Conservation (phyloP, 2,329 filamentous ascomycete species). For the Decorospora gaudefroyi region DNA sequence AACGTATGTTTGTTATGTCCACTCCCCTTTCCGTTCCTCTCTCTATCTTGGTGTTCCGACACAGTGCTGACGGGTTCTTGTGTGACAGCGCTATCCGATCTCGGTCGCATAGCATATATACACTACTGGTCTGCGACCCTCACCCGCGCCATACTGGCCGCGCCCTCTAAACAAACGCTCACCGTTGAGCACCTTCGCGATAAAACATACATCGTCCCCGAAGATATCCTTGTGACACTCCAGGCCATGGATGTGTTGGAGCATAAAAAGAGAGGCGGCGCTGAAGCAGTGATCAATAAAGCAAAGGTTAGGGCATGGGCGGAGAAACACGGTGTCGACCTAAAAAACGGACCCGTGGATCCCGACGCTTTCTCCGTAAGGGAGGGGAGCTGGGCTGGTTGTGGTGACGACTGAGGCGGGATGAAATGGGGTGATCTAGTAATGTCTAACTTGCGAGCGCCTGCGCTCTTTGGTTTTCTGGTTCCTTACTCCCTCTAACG, state of each 20-base stretch:
- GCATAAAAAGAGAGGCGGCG: conserved; percentile 55
- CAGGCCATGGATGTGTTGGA: conserved; percentile 77
- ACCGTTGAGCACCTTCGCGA: conserved; percentile 73
- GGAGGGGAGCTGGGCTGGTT: conserved; percentile 48
- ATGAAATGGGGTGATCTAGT: too few relatives aligned
- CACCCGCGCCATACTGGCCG: conserved; percentile 64
- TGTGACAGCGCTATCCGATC: conserved; percentile 69
- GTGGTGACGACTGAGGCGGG: conserved; percentile 47
- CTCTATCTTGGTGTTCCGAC: too few relatives aligned
- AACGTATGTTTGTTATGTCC: conserved; percentile 56
- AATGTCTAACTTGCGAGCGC: too few relatives aligned
- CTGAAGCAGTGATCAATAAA: conserved; percentile 59
- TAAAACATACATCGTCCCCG: conserved; percentile 79
- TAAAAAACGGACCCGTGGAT: conserved; percentile 67
- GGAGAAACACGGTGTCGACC: conserved; percentile 62
- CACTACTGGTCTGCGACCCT: conserved; percentile 87
- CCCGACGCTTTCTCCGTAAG: conserved; percentile 74
- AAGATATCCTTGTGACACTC: conserved; percentile 79
- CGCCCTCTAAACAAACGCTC: conserved; percentile 56
- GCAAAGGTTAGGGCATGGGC: conserved; percentile 69
- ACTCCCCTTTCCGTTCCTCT: not conserved
- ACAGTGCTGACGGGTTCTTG: not conserved
- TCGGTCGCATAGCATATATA: conserved; percentile 80
- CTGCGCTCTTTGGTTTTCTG: too few relatives aligned
- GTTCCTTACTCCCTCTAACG: too few relatives aligned